Percentiles rank a stretch among this genome's conserved stretches.
Conservation (phyloP, 495 filamentous ascomycete genomes). For the Aspergillus diversus region DNA sequence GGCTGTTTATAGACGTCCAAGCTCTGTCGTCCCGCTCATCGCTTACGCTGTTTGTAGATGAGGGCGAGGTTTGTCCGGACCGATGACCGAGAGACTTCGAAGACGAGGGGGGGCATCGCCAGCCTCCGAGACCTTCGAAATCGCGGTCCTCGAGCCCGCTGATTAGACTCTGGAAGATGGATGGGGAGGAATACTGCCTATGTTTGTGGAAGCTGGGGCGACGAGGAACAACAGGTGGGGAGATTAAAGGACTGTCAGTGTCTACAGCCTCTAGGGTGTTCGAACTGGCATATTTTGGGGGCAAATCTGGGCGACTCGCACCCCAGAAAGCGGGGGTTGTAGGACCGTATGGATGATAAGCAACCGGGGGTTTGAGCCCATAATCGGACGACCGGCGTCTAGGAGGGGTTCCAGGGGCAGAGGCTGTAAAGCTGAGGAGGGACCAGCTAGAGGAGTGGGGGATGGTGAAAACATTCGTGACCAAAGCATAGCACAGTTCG, state of each 20-base stretch:
- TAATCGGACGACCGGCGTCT: conserved; percentile 35
- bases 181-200: conserved; percentile 7
- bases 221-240: conserved; percentile 13
- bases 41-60: conserved; percentile 22
- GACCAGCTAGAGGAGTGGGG: conserved; percentile 34
- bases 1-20: conserved; percentile 76
- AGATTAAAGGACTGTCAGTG: neutral
- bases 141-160: conserved; percentile 60
- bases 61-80: conserved; percentile 45
- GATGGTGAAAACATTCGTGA: conserved; percentile 60
- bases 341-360: conserved; percentile 8
- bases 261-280: conserved; percentile 2
- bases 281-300: conserved; percentile 4
- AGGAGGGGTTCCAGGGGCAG: conserved; percentile 35
- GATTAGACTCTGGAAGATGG: conserved; percentile 36
- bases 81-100: conserved; percentile 31
- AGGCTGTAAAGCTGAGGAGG: conserved; percentile 37
- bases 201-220: conserved; percentile 15
- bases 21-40: conserved; percentile 58
- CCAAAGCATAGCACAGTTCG: conserved; percentile 63
- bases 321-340: conserved; percentile 23
- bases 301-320: conserved; percentile 20
- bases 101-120: conserved; percentile 51
- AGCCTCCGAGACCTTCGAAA: conserved; percentile 86
- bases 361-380: conserved; percentile 22